phyloP scores from a whole-genome alignment of 768 basidiomycete genomes.

The Auricularia sp. region DNA sequence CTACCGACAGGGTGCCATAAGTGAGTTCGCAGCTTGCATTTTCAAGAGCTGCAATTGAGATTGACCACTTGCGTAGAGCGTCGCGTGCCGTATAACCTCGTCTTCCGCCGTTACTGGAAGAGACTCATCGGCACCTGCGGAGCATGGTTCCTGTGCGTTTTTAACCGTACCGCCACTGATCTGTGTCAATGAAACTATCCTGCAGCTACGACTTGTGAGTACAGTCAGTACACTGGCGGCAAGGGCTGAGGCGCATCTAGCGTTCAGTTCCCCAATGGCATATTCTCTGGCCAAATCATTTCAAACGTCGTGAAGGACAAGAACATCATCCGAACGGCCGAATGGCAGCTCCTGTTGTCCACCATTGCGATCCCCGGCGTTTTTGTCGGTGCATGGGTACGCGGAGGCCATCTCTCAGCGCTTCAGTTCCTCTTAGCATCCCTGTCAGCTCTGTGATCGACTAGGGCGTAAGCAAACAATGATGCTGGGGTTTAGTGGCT shows the following conservation, averaged over 20 bases:
- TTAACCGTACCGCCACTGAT: not conserved
- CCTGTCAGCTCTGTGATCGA: not conserved
- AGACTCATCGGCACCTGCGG: slow-evolving; percentile 64
- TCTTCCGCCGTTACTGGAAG: slow-evolving; percentile 56
- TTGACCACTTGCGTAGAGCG: slow-evolving; percentile 19
- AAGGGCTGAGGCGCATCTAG: not conserved
- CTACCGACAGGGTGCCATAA: slow-evolving; percentile 55
- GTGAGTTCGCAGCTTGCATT: slow-evolving; percentile 21
- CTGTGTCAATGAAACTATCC: not conserved
- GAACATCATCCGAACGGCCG: slow-evolving; percentile 49
- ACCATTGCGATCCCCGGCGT: slow-evolving; percentile 54
- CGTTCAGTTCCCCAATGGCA: slow-evolving; percentile 62
- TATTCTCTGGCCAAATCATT: slow-evolving; percentile 58
- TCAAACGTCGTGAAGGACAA: slow-evolving; percentile 49
- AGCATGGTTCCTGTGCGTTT: slow-evolving; percentile 40
- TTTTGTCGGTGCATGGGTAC: slow-evolving; percentile 36
- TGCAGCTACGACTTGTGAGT: not conserved
- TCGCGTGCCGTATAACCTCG: slow-evolving; percentile 52
- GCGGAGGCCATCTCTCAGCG: slow-evolving; percentile 9
- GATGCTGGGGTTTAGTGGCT: slow-evolving; percentile 60
- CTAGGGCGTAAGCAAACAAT: slow-evolving; percentile 28
- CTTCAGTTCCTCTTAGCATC: too few relatives aligned
- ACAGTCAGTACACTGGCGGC: not conserved
- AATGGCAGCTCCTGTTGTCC: slow-evolving; percentile 60
- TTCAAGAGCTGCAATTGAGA: slow-evolving; percentile 3